Conservation (phyloP, 768 basidiomycete genomes). For the Boletellus ananiceps region DNA sequence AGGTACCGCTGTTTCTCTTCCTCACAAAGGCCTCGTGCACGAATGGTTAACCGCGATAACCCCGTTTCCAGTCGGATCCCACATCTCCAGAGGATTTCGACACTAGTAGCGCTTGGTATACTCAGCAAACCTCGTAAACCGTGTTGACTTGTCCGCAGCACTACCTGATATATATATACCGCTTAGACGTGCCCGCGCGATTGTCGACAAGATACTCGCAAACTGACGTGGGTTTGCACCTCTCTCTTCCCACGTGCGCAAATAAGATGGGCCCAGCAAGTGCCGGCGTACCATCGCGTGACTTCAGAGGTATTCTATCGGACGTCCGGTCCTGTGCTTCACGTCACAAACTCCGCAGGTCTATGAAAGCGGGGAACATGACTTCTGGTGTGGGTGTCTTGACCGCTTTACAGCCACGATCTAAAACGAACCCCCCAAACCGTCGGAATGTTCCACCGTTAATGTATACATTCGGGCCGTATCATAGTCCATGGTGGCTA, state of each 20-base stretch:
- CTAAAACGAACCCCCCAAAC: too few relatives aligned
- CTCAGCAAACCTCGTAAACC: slow-evolving; percentile 46
- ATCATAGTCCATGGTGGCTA: too few relatives aligned
- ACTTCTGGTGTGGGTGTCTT: neutral
- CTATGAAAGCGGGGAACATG: neutral
- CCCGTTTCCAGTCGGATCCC: slow-evolving; percentile 51
- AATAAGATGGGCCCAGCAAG: neutral
- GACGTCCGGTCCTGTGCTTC: neutral
- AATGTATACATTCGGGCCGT: too few relatives aligned
- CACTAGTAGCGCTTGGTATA: slow-evolving; percentile 72
- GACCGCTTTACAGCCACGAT: too few relatives aligned
- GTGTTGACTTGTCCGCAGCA: slow-evolving; percentile 22
- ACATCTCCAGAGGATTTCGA: slow-evolving; percentile 65
- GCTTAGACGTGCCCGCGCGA: slow-evolving; percentile 6
- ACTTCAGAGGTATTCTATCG: neutral
- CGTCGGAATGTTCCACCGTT: neutral
- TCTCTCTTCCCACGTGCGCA: neutral
- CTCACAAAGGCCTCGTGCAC: neutral
- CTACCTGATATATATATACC: slow-evolving; percentile 13
- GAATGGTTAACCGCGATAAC: neutral
- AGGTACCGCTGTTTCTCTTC: slow-evolving; percentile 41
- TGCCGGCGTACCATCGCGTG: neutral
- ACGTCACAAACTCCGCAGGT: neutral
- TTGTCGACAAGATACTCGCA: neutral
- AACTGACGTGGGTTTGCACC: neutral